phyloP scores from a whole-genome alignment of 2,329 filamentous ascomycete genomes.

The Piedraia hortae region DNA sequence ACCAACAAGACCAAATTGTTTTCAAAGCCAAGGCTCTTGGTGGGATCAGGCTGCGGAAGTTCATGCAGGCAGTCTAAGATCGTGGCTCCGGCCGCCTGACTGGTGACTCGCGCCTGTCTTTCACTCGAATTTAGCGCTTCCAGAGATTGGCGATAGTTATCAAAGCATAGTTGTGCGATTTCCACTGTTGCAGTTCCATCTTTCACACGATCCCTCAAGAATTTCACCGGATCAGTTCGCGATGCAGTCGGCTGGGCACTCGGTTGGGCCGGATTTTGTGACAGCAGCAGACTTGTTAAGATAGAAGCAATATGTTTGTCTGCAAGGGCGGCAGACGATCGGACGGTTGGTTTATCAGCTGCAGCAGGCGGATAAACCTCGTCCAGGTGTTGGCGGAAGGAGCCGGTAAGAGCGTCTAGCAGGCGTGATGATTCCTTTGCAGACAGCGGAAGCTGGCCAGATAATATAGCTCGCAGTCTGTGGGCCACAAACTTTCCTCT shows the following conservation, averaged over 20 bases:
- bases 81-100: too few species aligned
- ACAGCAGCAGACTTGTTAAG: conserved; percentile 23
- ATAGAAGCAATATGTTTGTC: conserved; percentile 23
- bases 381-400: conserved; percentile 35
- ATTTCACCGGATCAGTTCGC: conserved; percentile 8
- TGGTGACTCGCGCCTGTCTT: too few species aligned
- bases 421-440: conserved; percentile 30
- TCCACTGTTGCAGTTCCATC: conserved; percentile 14
- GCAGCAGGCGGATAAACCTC: conserved; percentile 22
- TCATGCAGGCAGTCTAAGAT: too few species aligned
- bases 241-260: conserved; percentile 5
- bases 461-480: too few species aligned
- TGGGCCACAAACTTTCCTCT: too few species aligned
- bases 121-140: conserved; percentile 3
- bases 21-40: too few species aligned
- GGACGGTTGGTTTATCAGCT: conserved; percentile 4
- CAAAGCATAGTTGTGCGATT: conserved; percentile 15
- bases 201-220: conserved; percentile 15
- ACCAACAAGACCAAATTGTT: too few species aligned
- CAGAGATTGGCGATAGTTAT: conserved; percentile 8
- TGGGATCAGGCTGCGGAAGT: too few species aligned
- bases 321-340: conserved; percentile 15
- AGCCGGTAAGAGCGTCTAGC: conserved; percentile 30
- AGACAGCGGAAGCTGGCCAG: conserved; percentile 24
- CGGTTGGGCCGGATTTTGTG: conserved; percentile 1